Base-by-base conservation (phyloP, 345 rosid genomes). In the Corchorus capsularis region DNA sequence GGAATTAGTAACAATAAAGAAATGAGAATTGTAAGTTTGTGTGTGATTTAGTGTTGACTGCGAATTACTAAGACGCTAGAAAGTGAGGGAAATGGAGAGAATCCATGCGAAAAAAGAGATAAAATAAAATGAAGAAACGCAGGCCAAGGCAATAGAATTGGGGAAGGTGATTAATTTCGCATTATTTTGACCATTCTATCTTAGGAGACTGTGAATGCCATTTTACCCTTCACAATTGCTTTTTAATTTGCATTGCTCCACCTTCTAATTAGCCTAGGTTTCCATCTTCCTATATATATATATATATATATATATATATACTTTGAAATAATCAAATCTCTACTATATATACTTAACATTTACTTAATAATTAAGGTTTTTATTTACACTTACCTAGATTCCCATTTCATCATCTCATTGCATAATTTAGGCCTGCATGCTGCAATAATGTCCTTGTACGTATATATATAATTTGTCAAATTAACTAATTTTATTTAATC, bases 151-250 rank as follows among this genome's bases (percentile, higher is more conserved):
- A 27, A 27, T 27, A 27, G 80, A 87, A 68, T 77, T 43, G 83
- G 86, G 79, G 77, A 41, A 41, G 72, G 81, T 46, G 81, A 70
- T n/a, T 53, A 16, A 66, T 4, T 72, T 70, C 22, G 32, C 69
- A 67, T 78, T 79, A 54, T 50, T 81, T 82, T 85, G 85, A 81
- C 88, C 76, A 71, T 39, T 39, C 5, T 53, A 22, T 62, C 77
- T 66, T 80, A 49, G 88, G 66, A 85, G 86, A 87, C 89, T 73
- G 89, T 80, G 87, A 27, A 76, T 63, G 16, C 14, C 32, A 17
- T 10, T 70, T 43, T 12, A 34, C 5, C 5, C 63, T 74, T 55
- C 72, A 27, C 27, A n/a, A n/a, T 27, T 27, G 27, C 27, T 27
- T 27, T 27, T 0, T 27, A 27, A 27, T 27, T 27, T 27, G 27